phyloP scores from a whole-genome alignment of 495 filamentous ascomycete species.

The Diplogelasinospora grovesii region DNA sequence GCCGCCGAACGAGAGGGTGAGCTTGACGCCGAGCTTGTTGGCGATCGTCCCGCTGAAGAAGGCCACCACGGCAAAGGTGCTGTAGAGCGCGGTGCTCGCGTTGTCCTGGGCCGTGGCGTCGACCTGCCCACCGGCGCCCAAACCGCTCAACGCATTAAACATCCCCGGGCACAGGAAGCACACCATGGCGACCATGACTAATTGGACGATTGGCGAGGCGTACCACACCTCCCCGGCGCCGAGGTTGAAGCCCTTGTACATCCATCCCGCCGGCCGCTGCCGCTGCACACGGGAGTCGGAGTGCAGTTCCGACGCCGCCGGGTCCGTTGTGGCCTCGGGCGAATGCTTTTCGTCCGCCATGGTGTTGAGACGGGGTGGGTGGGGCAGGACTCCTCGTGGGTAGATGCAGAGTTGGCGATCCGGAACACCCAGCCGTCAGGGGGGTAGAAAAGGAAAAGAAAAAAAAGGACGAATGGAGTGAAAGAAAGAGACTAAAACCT shows the following conservation, averaged over 20 bases:
- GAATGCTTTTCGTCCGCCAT: slow-evolving; percentile 15
- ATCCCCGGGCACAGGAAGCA: slow-evolving; percentile 88
- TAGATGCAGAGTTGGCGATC: background rate
- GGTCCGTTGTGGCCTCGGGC: background rate
- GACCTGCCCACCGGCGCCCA: slow-evolving; percentile 69
- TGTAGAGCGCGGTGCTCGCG: slow-evolving; percentile 68
- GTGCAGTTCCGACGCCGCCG: background rate
- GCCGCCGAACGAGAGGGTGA: slow-evolving; percentile 72
- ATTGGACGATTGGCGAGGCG: slow-evolving; percentile 68
- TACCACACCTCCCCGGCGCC: slow-evolving; percentile 56
- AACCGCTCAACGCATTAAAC: slow-evolving; percentile 70
- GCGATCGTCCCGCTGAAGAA: slow-evolving; percentile 80
- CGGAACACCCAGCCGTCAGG: background rate
- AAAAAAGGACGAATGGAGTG: background rate
- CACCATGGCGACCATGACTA: slow-evolving; percentile 71
- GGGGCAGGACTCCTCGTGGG: background rate
- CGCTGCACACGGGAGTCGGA: background rate
- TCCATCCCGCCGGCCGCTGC: slow-evolving; percentile 52
- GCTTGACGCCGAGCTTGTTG: slow-evolving; percentile 67
- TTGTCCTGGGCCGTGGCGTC: slow-evolving; percentile 58
- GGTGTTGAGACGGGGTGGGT: background rate
- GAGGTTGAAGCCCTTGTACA: slow-evolving; percentile 59
- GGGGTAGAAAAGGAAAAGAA: background rate
- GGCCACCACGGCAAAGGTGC: slow-evolving; percentile 77
- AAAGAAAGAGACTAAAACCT: background rate